Conservation (phyloP, 2,329 filamentous ascomycete genomes). For the Penicillium fuscoglaucum region DNA sequence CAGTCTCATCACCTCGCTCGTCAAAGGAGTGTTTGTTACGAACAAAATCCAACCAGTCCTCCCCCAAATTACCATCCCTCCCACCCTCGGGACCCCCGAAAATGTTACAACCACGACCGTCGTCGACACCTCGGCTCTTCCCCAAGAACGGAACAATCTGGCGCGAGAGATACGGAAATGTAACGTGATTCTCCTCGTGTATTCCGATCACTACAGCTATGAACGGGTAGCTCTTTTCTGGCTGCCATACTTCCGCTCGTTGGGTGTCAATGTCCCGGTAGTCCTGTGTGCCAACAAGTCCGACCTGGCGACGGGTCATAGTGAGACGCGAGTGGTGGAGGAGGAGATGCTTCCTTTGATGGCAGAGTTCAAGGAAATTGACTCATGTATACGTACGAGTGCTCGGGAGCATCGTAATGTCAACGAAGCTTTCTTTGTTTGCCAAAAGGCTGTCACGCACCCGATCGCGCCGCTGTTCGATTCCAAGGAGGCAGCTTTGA, state of each 20-base stretch:
- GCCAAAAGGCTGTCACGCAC: slow-evolving; percentile 96
- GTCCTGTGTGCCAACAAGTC: slow-evolving; percentile 97
- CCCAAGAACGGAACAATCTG: slow-evolving; percentile 85
- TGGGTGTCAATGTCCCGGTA: slow-evolving; percentile 98
- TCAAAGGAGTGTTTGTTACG: slow-evolving; percentile 95
- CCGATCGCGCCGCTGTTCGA: slow-evolving; percentile 96
- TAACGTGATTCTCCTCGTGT: slow-evolving; percentile 94
- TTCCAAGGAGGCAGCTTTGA: slow-evolving; percentile 85
- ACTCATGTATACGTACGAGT: slow-evolving; percentile 94
- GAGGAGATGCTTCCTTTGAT: slow-evolving; percentile 98
- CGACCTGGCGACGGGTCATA: slow-evolving; percentile 74
- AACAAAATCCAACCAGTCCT: slow-evolving; percentile 94
- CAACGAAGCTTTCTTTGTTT: slow-evolving; percentile 95
- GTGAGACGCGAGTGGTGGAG: slow-evolving; percentile 80
- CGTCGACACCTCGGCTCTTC: slow-evolving; percentile 93
- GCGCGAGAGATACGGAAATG: slow-evolving; percentile 94
- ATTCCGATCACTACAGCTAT: slow-evolving; percentile 98
- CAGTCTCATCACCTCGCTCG: slow-evolving; percentile 88
- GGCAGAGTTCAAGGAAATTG: slow-evolving; percentile 98
- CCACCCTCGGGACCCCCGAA: slow-evolving; percentile 87
- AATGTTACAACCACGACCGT: slow-evolving; percentile 92
- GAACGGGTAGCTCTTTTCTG: slow-evolving; percentile 95
- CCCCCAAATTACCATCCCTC: slow-evolving; percentile 91
- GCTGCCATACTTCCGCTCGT: slow-evolving; percentile 95
- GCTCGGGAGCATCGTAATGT: slow-evolving; percentile 90